Percentiles rank a stretch among this genome's conserved stretches.
These are phyloP conservation scores for Apostasia shenzhenica DNA, from an alignment of 106 monocot genomes.

Conservation along the genomic window DNA sequence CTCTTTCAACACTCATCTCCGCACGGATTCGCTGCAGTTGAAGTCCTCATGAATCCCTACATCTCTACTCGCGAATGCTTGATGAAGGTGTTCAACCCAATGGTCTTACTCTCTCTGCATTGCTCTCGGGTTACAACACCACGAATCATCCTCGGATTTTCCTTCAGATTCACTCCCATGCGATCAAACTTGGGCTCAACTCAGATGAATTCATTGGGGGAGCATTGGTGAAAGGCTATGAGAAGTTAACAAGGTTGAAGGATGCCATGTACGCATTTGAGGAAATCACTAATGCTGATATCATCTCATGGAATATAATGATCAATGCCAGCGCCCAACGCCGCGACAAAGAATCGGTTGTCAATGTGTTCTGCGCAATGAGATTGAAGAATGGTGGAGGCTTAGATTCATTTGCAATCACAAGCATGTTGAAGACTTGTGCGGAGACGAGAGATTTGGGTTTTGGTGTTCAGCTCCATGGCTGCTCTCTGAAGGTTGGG, in stretches of 20 bases:
- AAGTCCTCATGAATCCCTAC: background rate
- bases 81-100: conserved; percentile 35
- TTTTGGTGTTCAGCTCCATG: conserved; percentile 58
- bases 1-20: conserved; percentile 55
- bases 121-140: conserved; percentile 20
- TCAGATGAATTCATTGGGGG: conserved; percentile 50
- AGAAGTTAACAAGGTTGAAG: conserved; percentile 23
- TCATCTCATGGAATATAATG: conserved; percentile 62
- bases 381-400: conserved; percentile 7
- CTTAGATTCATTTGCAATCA: conserved; percentile 54
- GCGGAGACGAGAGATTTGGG: conserved; percentile 20
- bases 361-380: conserved; percentile 42
- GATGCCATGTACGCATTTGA: conserved; percentile 43
- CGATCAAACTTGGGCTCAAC: conserved; percentile 28
- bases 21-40: conserved; percentile 1
- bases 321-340: conserved; percentile 57
- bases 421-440: conserved; percentile 71
- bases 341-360: conserved; percentile 19
- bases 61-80: conserved; percentile 40
- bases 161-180: conserved; percentile 45
- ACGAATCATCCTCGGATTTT: background rate
- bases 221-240: conserved; percentile 44
- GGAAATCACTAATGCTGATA: conserved; percentile 41
- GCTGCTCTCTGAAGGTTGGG: conserved; percentile 34
- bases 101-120: conserved; percentile 32